Evolutionary conservation across 208 protist species (phyloP).

Genomic region (Endotrypanum monterogeii): DNA sequence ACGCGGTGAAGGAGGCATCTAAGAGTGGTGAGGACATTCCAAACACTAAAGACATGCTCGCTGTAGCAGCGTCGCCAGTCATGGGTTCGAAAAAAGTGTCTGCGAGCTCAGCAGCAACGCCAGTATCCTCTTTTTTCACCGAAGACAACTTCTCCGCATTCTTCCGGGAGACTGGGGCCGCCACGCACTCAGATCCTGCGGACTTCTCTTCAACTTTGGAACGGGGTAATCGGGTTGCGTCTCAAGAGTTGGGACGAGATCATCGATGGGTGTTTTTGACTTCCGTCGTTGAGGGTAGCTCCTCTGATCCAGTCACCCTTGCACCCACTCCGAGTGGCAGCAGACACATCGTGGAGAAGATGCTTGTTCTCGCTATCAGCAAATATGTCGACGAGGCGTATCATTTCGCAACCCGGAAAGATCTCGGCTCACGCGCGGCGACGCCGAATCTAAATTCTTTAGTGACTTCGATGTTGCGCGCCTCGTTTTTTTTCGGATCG

Average conservation of each 20-base stretch:
- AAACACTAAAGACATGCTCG: too few species aligned
- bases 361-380: conserved; percentile 1
- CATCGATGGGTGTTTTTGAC: conserved; percentile 22
- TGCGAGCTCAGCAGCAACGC: neutral
- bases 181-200: neutral
- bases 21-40: too few species aligned
- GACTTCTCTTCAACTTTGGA: neutral
- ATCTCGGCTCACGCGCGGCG: too few species aligned
- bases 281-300: neutral
- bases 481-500: conserved; percentile 5
- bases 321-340: conserved; percentile 5
- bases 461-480: conserved; percentile 1
- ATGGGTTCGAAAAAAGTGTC: neutral
- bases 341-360: conserved; percentile 4
- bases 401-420: neutral
- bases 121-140: neutral
- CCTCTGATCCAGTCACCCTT: neutral
- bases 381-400: conserved; percentile 1
- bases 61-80: neutral
- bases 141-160: conserved; percentile 18
- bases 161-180: neutral
- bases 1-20: too few species aligned
- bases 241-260: conserved; percentile 1
- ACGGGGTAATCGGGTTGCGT: neutral
- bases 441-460: conserved; percentile 5